Percentiles rank a stretch among this genome's conserved stretches.
phyloP scores from a whole-genome alignment of 1,284 basidiomycete genomes.

The Sutorius eximius region DNA sequence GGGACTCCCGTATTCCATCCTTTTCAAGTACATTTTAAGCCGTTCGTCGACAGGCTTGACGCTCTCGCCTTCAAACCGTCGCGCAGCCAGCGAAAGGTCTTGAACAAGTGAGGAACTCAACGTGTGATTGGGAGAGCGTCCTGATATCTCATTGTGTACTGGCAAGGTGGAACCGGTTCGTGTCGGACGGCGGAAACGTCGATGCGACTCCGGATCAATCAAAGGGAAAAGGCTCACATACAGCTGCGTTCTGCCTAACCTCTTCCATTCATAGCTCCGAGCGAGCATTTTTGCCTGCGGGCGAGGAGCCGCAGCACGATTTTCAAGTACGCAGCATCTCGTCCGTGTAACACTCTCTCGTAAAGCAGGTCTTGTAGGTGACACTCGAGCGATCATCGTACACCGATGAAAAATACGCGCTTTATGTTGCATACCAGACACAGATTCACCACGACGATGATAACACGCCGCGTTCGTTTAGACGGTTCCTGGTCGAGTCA shows the following conservation, averaged over 20 bases:
- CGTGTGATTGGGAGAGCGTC: not conserved
- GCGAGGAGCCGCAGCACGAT: conserved; percentile 32
- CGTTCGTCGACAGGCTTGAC: conserved; percentile 59
- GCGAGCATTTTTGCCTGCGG: conserved; percentile 30
- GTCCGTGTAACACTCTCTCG: not conserved
- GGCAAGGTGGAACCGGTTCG: conserved; percentile 73
- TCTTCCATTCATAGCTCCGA: conserved; percentile 46
- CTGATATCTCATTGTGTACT: conserved; percentile 14
- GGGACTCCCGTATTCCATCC: conserved; percentile 4
- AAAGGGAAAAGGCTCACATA: conserved; percentile 18
- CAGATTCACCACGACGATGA: conserved; percentile 73
- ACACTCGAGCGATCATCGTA: conserved; percentile 73
- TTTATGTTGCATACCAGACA: conserved; percentile 77
- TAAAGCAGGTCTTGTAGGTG: conserved; percentile 47
- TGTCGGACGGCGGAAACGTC: conserved; percentile 50
- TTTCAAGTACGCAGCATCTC: conserved; percentile 52
- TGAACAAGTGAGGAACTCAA: conserved; percentile 59
- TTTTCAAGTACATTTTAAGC: conserved; percentile 4
- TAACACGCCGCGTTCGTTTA: conserved; percentile 57
- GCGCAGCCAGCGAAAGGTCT: conserved; percentile 76
- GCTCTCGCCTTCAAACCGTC: conserved; percentile 69
- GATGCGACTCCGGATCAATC: conserved; percentile 34
- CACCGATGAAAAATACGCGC: conserved; percentile 76
- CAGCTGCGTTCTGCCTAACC: conserved; percentile 39
- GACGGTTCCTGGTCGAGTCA: conserved; percentile 76